These are phyloP conservation scores for Furcasterigmium sp. DNA, from an alignment of 2,329 filamentous ascomycete genomes.

Conservation along the genomic window DNA sequence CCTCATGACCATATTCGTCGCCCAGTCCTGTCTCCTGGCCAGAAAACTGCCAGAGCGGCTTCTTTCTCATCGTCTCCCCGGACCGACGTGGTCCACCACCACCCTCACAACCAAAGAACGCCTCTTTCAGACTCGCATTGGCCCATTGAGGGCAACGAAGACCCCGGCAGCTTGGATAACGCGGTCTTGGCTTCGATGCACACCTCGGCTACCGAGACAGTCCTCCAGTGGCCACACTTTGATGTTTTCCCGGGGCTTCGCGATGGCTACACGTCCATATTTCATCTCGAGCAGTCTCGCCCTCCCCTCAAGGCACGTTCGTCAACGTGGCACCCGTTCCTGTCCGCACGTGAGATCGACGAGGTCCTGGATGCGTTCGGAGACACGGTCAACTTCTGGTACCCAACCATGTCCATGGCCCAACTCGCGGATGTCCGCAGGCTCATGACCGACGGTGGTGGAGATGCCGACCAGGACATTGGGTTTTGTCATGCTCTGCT, in stretches of 20 bases:
- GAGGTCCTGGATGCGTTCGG: constrained; percentile 37
- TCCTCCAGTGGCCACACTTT: constrained; percentile 47
- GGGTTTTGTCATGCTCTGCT: constrained; percentile 37
- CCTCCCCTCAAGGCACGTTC: constrained; percentile 25
- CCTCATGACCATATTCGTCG: constrained; percentile 6
- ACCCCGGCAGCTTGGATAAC: constrained; percentile 31
- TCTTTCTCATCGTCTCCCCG: constrained; percentile 14
- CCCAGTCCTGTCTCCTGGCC: constrained; percentile 9
- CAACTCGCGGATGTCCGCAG: constrained; percentile 27
- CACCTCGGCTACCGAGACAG: constrained; percentile 43
- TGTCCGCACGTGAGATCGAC: constrained; percentile 33
- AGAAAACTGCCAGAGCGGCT: constrained; percentile 17
- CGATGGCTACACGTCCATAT: constrained; percentile 37
- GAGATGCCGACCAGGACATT: constrained; percentile 26
- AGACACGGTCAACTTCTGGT: constrained; percentile 46
- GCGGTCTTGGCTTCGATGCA: constrained; percentile 44
- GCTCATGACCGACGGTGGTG: constrained; percentile 25
- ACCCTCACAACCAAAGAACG: constrained; percentile 7
- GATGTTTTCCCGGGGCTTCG: constrained; percentile 36
- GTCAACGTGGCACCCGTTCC: constrained; percentile 34
- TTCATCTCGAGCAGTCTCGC: constrained; percentile 39
- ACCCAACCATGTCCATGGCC: constrained; percentile 39
- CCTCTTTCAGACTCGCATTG: constrained; percentile 15
- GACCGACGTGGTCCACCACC: constrained; percentile 12
- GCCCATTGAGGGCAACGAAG: constrained; percentile 4